Conservation (phyloP, 1,284 basidiomycete species). For the Chiua sp. region DNA sequence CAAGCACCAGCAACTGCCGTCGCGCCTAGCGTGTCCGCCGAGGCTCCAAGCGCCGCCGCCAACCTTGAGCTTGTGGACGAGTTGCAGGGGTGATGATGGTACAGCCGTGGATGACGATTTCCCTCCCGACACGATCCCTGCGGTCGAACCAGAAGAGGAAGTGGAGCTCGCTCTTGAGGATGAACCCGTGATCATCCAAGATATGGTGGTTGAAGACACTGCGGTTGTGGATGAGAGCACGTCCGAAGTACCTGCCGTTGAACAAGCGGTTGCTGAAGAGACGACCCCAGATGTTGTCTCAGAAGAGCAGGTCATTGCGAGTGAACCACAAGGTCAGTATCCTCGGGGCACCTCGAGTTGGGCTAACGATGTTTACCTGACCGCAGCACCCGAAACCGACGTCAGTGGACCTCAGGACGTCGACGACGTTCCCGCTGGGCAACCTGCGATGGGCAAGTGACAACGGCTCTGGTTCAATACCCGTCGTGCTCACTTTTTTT, state of each 20-base stretch:
- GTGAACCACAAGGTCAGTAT: constrained; percentile 9
- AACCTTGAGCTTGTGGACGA: neutral
- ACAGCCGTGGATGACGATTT: constrained; percentile 8
- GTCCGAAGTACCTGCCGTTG: neutral
- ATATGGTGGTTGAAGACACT: neutral
- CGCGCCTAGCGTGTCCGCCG: neutral
- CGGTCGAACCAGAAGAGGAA: constrained; percentile 1
- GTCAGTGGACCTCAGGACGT: neutral
- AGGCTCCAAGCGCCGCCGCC: neutral
- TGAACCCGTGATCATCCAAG: neutral
- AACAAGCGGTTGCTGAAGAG: neutral
- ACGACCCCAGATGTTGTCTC: neutral
- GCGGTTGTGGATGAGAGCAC: neutral
- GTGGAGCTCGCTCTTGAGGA: neutral
- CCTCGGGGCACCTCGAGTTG: neutral
- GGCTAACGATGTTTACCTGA: neutral
- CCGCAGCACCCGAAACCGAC: neutral
- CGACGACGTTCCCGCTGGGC: neutral
- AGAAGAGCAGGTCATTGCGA: neutral
- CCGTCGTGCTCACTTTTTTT: too few species aligned
- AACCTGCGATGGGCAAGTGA: too few species aligned
- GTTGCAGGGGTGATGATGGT: too few species aligned
- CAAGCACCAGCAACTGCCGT: neutral
- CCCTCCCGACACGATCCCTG: too few species aligned
- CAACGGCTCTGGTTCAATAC: too few species aligned